phyloP scores from a whole-genome alignment of 2,329 filamentous ascomycete genomes.

The Hypoxylon sp. region DNA sequence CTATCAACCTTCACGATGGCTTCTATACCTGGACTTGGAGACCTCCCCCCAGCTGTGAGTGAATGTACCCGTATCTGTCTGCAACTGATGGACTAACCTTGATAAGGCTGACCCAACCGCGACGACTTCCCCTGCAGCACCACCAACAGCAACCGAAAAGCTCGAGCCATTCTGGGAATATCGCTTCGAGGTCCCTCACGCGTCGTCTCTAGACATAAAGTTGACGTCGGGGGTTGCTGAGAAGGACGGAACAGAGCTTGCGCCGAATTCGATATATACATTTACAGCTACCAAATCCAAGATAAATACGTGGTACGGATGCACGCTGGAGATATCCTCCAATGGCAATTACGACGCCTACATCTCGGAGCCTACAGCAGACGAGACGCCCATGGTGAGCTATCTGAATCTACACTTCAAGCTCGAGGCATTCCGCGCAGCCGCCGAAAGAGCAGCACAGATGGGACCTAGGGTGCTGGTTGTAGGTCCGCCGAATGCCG shows the following conservation, averaged over 20 bases:
- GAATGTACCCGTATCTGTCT: conserved; percentile 37
- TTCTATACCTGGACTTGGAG: conserved; percentile 78
- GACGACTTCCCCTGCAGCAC: conserved; percentile 40
- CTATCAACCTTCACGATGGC: conserved; percentile 61
- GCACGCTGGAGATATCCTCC: conserved; percentile 79
- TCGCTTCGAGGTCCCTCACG: conserved; percentile 75
- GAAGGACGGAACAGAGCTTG: conserved; percentile 93
- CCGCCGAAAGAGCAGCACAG: conserved; percentile 54
- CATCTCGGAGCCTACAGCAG: conserved; percentile 70
- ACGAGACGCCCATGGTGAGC: conserved; percentile 81
- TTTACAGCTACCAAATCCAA: conserved; percentile 86
- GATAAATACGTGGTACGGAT: conserved; percentile 92
- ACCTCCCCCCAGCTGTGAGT: conserved; percentile 67
- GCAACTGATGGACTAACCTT: conserved; percentile 8
- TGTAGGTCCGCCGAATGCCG: conserved; percentile 77
- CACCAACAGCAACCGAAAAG: conserved; percentile 55
- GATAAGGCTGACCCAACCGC: conserved; percentile 35
- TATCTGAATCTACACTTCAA: conserved; percentile 90
- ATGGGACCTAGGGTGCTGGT: conserved; percentile 83
- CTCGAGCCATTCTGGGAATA: conserved; percentile 76
- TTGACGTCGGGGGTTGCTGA: conserved; percentile 85
- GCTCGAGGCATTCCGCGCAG: conserved; percentile 75
- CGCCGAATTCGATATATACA: conserved; percentile 78
- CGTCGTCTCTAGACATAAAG: conserved; percentile 58
- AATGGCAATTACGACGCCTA: conserved; percentile 55